Evolutionary conservation across 768 basidiomycete species (phyloP).

Genomic region (Rhodotorula taiwanensis): DNA sequence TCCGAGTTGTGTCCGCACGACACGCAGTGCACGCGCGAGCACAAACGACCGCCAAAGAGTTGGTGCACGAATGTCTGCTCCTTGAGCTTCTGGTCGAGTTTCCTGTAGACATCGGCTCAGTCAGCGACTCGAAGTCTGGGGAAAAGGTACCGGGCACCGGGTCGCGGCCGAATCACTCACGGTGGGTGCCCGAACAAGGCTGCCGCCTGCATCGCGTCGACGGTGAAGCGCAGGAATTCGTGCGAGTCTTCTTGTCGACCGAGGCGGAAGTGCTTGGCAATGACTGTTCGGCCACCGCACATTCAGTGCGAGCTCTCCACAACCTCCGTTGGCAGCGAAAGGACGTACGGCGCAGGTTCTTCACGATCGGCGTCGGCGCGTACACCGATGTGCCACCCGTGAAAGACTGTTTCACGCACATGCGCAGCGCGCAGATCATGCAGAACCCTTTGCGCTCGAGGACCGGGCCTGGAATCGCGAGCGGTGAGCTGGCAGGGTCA

Average conservation of each 20-base stretch:
- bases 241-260: conserved; percentile 98
- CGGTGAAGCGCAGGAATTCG: conserved; percentile 89
- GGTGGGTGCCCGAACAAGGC: conserved; percentile 60
- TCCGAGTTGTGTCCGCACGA: conserved; percentile 82
- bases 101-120: conserved; percentile 1
- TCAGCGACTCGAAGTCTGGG: no score
- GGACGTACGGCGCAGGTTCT: conserved; percentile 61
- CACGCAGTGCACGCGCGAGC: conserved; percentile 80
- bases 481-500: no score
- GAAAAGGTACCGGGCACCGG: no score
- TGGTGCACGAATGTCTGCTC: conserved; percentile 92
- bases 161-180: no score
- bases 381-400: conserved; percentile 49
- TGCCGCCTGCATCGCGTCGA: conserved; percentile 82
- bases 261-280: conserved; percentile 81
- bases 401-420: conserved; percentile 56
- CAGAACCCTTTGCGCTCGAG: conserved; percentile 54
- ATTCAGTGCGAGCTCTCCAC: conserved; percentile 64
- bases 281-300: conserved; percentile 55
- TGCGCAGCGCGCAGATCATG: conserved; percentile 66
- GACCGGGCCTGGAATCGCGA: neutral
- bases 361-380: conserved; percentile 60
- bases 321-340: conserved; percentile 53
- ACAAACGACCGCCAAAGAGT: conserved; percentile 83
- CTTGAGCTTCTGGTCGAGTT: conserved; percentile 39